Percentiles rank a stretch among this genome's conserved stretches.
phyloP scores from a whole-genome alignment of 495 filamentous ascomycete species.

The Aspergillus carlsbadensis region DNA sequence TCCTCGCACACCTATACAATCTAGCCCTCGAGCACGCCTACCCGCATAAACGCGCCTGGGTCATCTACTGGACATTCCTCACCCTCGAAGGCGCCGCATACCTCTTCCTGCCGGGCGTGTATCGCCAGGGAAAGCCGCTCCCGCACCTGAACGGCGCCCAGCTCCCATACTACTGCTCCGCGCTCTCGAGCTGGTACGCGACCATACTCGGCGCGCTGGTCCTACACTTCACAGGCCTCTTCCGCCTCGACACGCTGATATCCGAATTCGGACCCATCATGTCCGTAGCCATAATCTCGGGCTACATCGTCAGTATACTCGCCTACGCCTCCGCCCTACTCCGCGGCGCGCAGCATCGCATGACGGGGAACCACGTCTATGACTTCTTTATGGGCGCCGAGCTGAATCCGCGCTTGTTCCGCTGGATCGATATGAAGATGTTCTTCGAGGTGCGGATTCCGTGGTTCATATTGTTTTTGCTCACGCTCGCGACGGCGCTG shows the following conservation, averaged over 20 bases:
- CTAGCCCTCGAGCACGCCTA: constrained; percentile 76
- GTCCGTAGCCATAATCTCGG: constrained; percentile 82
- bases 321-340: constrained; percentile 77
- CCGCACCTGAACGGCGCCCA: constrained; percentile 71
- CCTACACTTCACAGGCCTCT: constrained; percentile 74
- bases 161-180: constrained; percentile 87
- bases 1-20: constrained; percentile 59
- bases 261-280: constrained; percentile 88
- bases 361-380: constrained; percentile 90
- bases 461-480: constrained; percentile 87
- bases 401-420: constrained; percentile 87
- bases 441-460: constrained; percentile 95
- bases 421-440: constrained; percentile 95
- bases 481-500: constrained; percentile 72
- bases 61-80: constrained; percentile 85
- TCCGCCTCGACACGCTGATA: constrained; percentile 79
- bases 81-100: constrained; percentile 73
- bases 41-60: constrained; percentile 71
- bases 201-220: constrained; percentile 64
- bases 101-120: constrained; percentile 75
- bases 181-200: constrained; percentile 73
- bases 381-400: constrained; percentile 99
- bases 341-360: constrained; percentile 79
- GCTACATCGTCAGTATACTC: constrained; percentile 71
- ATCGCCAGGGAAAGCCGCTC: constrained; percentile 76